Base-by-base conservation (phyloP, 2,329 filamentous ascomycete genomes). In the Ascochyta lentis region DNA sequence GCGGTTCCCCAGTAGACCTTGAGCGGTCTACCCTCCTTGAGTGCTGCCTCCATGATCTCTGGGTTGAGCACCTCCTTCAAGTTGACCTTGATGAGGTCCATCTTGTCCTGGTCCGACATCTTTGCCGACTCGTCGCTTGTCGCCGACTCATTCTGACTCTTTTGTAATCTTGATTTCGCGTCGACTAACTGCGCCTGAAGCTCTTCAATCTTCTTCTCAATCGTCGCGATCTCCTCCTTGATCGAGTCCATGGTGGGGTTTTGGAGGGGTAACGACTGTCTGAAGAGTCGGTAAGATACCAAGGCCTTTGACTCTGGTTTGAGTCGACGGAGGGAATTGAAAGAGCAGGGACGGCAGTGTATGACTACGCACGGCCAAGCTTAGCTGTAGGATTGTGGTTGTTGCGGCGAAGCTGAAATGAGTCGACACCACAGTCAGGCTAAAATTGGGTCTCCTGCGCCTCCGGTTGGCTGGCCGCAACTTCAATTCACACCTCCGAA, bases 1-100 rank as follows among this genome's bases (percentile, higher is more conserved):
- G 91, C 90, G 35, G 89, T 94, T 38, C 89, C 90, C 91, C 91
- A 96, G 86, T 96, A 96, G 75, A 96, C 86, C 73, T 87, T 89
- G 47, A 91, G 83, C 49, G 87, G 85, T 42, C 88, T 84, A 49
- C 65, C 67, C 59, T 91, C 87, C 56, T 86, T 86, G 60, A 94
- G 83, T 41, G 86, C 79, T 70, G 86, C 82, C 73, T 92, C 86
- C 71, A 95, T 89, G 60, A 96, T 91, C 71, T 96, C 91, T 23
- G 87, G 87, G 72, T 95, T 93, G 58, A 96, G 84, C 45, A 91
- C 81, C 81, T 96, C 92, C 59, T 88, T 86, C 56, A 96, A 82
- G 76, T 95, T 95, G 73, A 88, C 86, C 59, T 83, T 86, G 79
- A 96, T 96, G 70, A 96, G 83, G 51, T 83, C 83, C 66, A 94